A percentile compares a stretch with the other conserved stretches of the same genome.
Evolutionary conservation across 2,329 filamentous ascomycete species (phyloP).

Genomic region (Sarocladium brachiariae): DNA sequence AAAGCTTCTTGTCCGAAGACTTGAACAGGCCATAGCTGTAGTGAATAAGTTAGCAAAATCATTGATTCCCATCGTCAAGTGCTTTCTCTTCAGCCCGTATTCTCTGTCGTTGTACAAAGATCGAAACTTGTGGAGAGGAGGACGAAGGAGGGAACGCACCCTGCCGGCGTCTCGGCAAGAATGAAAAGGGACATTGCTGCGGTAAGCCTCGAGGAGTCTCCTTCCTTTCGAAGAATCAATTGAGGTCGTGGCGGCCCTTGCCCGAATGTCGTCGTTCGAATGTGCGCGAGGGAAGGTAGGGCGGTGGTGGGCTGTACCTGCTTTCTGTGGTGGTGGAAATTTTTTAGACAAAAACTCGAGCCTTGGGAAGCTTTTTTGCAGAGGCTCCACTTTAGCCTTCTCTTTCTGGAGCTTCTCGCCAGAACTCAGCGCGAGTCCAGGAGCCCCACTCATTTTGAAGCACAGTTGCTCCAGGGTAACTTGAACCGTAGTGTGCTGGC

Average conservation of each 20-base stretch:
- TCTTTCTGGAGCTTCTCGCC: constrained; percentile 1
- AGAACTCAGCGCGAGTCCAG: not conserved
- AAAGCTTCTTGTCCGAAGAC: constrained; percentile 95
- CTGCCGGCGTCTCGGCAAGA: constrained; percentile 85
- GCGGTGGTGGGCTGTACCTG: constrained; percentile 20
- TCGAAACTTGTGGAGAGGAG: constrained; percentile 7
- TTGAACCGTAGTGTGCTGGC: not conserved
- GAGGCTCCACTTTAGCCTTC: constrained; percentile 2
- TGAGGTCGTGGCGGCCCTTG: constrained; percentile 25
- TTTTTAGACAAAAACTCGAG: constrained; percentile 31
- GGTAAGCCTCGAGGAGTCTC: constrained; percentile 2
- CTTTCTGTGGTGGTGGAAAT: constrained; percentile 28
- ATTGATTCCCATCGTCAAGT: not conserved
- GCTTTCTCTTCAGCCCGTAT: not conserved
- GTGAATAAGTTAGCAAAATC: constrained; percentile 22
- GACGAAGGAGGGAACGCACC: constrained; percentile 37
- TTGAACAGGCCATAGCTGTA: constrained; percentile 94
- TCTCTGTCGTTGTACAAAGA: not conserved
- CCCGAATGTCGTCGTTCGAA: constrained; percentile 21
- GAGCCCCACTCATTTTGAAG: not conserved
- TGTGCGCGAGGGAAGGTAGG: constrained; percentile 26
- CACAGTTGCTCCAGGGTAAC: not conserved
- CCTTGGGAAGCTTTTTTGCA: constrained; percentile 10
- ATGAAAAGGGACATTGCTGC: constrained; percentile 79
- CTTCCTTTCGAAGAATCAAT: constrained; percentile 16